Percentiles rank a stretch among this genome's conserved stretches.
phyloP scores from a whole-genome alignment of 345 rosid species.

The Gossypium bickii region DNA sequence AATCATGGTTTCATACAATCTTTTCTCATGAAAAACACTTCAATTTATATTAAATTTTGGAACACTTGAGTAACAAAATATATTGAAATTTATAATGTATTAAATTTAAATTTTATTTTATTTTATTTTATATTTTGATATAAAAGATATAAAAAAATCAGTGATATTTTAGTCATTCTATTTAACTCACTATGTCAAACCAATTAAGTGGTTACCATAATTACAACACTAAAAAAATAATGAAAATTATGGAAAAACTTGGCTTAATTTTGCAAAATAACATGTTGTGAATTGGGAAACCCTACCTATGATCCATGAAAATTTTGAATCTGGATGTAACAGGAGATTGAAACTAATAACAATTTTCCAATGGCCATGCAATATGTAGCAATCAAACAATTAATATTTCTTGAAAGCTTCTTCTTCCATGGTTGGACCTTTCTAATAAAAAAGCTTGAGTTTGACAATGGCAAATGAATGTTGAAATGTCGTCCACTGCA shows the following conservation, averaged over 20 bases:
- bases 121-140: too few species aligned
- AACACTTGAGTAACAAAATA: too few species aligned
- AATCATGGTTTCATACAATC: too few species aligned
- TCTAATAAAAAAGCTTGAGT: background rate
- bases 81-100: too few species aligned
- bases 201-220: too few species aligned
- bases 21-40: fast-evolving
- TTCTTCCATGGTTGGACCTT: conserved; percentile 6
- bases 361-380: background rate
- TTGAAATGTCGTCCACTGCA: conserved; percentile 1
- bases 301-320: background rate
- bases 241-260: background rate
- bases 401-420: background rate
- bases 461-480: conserved; percentile 16
- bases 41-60: too few species aligned
- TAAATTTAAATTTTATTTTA: too few species aligned
- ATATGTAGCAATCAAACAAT: background rate
- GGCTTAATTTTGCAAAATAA: background rate
- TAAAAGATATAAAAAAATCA: too few species aligned
- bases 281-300: background rate
- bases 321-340: background rate
- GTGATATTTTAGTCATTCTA: too few species aligned
- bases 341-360: background rate
- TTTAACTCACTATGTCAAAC: too few species aligned
- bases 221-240: too few species aligned